Percentiles rank a stretch among this genome's conserved stretches.
phyloP scores from a whole-genome alignment of 179 eudicot genomes.

The Spinacia oleracea region DNA sequence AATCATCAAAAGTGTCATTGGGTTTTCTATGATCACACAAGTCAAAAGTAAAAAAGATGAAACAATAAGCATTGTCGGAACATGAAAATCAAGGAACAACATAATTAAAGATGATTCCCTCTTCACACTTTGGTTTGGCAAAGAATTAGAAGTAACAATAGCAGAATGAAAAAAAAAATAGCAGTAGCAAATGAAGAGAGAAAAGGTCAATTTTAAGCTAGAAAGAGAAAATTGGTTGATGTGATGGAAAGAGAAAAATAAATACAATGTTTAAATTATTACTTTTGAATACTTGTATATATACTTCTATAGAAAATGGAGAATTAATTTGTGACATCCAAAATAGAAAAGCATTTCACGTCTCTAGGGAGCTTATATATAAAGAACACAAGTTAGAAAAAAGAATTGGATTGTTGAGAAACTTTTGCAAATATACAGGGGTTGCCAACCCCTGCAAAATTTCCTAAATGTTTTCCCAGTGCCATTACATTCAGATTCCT shows the following conservation, averaged over 20 bases:
- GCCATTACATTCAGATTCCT: neutral
- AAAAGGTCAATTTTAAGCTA: neutral
- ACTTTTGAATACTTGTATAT: neutral
- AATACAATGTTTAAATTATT: neutral
- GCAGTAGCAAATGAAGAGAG: neutral
- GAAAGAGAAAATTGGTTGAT: neutral
- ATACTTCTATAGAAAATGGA: neutral
- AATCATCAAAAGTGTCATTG: neutral
- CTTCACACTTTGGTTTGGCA: neutral
- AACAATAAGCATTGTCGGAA: neutral
- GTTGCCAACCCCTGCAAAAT: neutral
- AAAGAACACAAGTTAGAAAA: neutral
- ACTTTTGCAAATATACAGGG: neutral
- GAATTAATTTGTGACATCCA: neutral
- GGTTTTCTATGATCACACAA: neutral
- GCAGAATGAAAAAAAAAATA: neutral
- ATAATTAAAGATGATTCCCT: neutral
- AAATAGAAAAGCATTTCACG: neutral
- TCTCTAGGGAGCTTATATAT: neutral
- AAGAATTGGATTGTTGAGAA: neutral
- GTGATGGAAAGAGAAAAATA: neutral
- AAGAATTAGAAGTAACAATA: neutral
- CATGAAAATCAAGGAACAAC: neutral
- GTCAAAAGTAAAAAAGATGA: neutral
- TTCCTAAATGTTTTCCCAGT: neutral